phyloP scores from a whole-genome alignment of 192 early-diverging fungal genomes.

The Cladochytrium replicatum region DNA sequence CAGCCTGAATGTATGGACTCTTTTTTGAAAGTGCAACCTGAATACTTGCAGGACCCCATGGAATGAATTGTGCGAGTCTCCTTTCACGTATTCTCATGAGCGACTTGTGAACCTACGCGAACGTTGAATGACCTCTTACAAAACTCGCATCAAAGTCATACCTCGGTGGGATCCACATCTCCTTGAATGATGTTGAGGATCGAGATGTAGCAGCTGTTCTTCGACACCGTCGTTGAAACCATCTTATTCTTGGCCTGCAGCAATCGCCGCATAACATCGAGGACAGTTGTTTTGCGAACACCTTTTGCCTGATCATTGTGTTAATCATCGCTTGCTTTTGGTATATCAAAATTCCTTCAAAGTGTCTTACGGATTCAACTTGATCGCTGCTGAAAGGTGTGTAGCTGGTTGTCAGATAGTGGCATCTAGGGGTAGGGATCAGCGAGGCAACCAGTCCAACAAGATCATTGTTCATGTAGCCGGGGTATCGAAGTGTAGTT shows the following conservation, averaged over 20 bases:
- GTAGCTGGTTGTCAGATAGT: conserved; percentile 89
- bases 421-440: conserved; percentile 97
- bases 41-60: conserved; percentile 98
- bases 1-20: conserved; percentile 84
- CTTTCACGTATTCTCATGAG: conserved; percentile 90
- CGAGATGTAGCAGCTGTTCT: conserved; percentile 93
- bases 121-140: conserved; percentile 2
- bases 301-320: conserved; percentile 74
- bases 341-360: background rate
- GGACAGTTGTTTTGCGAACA: conserved; percentile 90
- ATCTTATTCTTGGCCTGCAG: conserved; percentile 96
- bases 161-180: conserved; percentile 94
- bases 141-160: conserved; percentile 25
- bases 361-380: conserved; percentile 56
- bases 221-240: conserved; percentile 86
- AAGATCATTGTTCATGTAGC: conserved; percentile 99
- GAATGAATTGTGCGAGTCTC: conserved; percentile 90
- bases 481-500: conserved; percentile 92
- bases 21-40: conserved; percentile 93
- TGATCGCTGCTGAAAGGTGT: conserved; percentile 94
- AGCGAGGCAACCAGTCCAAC: conserved; percentile 89
- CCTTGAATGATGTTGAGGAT: conserved; percentile 99
- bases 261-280: conserved; percentile 95
- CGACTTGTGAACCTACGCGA: conserved; percentile 86
- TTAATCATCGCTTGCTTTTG: background rate